Evolutionary conservation across 805 yeast species (phyloP).

Genomic region (Candida xiaguanensis): DNA sequence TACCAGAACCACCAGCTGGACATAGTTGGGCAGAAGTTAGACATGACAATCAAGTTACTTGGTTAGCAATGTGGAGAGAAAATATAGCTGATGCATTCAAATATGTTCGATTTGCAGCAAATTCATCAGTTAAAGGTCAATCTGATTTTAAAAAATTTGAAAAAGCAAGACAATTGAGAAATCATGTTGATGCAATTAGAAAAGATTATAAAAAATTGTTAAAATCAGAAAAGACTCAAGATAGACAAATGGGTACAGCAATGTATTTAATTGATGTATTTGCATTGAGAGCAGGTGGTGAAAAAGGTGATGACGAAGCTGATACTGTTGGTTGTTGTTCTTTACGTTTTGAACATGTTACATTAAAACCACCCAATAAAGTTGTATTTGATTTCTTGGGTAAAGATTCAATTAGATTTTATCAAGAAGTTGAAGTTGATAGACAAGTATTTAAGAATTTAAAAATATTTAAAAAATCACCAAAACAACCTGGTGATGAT

Average conservation of each 20-base stretch:
- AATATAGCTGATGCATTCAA: constrained; percentile 80
- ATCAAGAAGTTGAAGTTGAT: constrained; percentile 90
- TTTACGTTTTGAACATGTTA: constrained; percentile 82
- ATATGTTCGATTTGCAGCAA: constrained; percentile 89
- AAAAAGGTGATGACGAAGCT: constrained; percentile 95
- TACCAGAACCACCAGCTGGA: constrained; percentile 84
- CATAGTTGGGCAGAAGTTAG: constrained; percentile 87
- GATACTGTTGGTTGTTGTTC: constrained; percentile 99
- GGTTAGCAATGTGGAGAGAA: constrained; percentile 98
- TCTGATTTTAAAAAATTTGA: constrained; percentile 91
- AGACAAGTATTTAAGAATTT: constrained; percentile 88
- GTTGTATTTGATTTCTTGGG: constrained; percentile 92
- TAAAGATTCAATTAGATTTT: constrained; percentile 89
- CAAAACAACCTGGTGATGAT: constrained; percentile 89
- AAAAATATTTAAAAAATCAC: constrained; percentile 80
- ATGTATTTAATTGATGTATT: constrained; percentile 88
- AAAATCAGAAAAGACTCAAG: constrained; percentile 73
- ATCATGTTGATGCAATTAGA: constrained; percentile 70
- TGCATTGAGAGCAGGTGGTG: constrained; percentile 98
- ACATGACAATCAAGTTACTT: constrained; percentile 86
- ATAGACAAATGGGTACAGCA: constrained; percentile 91
- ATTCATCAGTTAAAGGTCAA: constrained; percentile 85
- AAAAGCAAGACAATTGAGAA: constrained; percentile 81
- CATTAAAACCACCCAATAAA: constrained; percentile 77
- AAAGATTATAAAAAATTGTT: constrained; percentile 67